phyloP scores from a whole-genome alignment of 495 filamentous ascomycete genomes.

The Neohortaea acidophila region DNA sequence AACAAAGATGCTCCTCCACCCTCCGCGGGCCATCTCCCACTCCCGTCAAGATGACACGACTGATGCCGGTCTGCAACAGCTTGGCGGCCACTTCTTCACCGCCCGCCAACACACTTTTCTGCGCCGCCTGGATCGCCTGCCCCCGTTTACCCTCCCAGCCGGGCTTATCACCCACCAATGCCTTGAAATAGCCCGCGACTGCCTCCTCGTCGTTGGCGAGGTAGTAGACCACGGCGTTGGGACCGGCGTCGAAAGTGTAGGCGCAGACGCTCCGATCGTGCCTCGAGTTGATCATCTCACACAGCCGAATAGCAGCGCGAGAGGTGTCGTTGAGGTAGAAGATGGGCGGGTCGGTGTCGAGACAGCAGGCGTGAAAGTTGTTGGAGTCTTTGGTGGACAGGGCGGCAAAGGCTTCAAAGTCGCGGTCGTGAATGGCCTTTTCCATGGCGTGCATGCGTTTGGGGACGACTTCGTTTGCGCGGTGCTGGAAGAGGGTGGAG shows the following conservation, averaged over 20 bases:
- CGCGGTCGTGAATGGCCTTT: conserved; percentile 52
- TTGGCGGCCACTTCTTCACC: conserved; percentile 34
- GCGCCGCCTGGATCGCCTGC: conserved; percentile 34
- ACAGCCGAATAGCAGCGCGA: conserved; percentile 66
- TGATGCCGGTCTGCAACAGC: conserved; percentile 60
- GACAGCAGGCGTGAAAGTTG: conserved; percentile 84
- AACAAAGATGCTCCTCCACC: conserved; percentile 52
- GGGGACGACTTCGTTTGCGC: conserved; percentile 62
- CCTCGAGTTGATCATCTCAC: conserved; percentile 63
- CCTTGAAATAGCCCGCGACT: conserved; percentile 58
- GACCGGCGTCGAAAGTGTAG: conserved; percentile 96
- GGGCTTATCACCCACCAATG: conserved; percentile 29
- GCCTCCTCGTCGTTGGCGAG: conserved; percentile 55
- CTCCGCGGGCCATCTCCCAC: conserved; percentile 81
- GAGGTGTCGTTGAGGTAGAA: conserved; percentile 96
- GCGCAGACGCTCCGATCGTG: conserved; percentile 57
- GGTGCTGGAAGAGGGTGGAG: conserved; percentile 60
- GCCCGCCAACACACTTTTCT: conserved; percentile 26
- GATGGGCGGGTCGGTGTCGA: conserved; percentile 91
- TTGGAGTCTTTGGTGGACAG: conserved; percentile 95
- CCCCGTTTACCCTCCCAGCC: conserved; percentile 37
- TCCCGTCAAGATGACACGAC: conserved; percentile 73
- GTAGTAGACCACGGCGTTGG: conserved; percentile 93
- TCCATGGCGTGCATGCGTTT: conserved; percentile 76
- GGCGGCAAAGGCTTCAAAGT: conserved; percentile 77